A percentile compares a stretch with the other conserved stretches of the same genome.
phyloP scores from a whole-genome alignment of 805 yeast genomes.

The Candida oleophila region DNA sequence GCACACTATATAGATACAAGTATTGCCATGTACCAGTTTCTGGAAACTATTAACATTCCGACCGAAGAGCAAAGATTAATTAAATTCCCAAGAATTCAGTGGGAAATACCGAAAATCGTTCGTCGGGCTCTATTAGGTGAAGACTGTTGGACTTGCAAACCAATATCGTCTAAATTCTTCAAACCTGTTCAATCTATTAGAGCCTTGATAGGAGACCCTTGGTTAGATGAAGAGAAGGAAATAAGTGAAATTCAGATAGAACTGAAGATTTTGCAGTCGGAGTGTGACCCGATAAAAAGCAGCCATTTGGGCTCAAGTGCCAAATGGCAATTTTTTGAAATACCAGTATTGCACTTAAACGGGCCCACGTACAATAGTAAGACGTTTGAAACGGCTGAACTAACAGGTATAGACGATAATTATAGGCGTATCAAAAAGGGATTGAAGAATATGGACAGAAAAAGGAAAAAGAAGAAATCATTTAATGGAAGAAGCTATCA shows the following conservation, averaged over 20 bases:
- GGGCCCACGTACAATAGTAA: background rate
- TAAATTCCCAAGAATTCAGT: conserved; percentile 22
- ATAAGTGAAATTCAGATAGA: conserved; percentile 32
- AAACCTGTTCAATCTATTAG: conserved; percentile 46
- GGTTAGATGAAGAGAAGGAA: conserved; percentile 29
- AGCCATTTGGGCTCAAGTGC: conserved; percentile 37
- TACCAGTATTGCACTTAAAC: conserved; percentile 18
- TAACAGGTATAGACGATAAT: conserved; percentile 31
- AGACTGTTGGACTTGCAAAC: conserved; percentile 54
- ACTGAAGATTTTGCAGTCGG: conserved; percentile 38
- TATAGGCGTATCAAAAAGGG: conserved; percentile 32
- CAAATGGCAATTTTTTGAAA: conserved; percentile 33
- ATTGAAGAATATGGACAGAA: background rate
- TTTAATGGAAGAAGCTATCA: conserved; percentile 12
- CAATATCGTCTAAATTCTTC: conserved; percentile 41
- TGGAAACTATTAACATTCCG: background rate
- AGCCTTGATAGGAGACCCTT: conserved; percentile 49
- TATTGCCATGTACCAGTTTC: background rate
- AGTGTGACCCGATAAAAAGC: conserved; percentile 37
- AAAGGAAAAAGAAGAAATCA: conserved; percentile 5
- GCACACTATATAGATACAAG: conserved; percentile 26
- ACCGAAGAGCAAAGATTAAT: conserved; percentile 1
- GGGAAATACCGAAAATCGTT: conserved; percentile 23
- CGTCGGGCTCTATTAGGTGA: conserved; percentile 40
- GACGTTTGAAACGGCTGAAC: conserved; percentile 14